Conservation (phyloP, 164 flowering plant species). For the Dillenia suffruticosa region DNA sequence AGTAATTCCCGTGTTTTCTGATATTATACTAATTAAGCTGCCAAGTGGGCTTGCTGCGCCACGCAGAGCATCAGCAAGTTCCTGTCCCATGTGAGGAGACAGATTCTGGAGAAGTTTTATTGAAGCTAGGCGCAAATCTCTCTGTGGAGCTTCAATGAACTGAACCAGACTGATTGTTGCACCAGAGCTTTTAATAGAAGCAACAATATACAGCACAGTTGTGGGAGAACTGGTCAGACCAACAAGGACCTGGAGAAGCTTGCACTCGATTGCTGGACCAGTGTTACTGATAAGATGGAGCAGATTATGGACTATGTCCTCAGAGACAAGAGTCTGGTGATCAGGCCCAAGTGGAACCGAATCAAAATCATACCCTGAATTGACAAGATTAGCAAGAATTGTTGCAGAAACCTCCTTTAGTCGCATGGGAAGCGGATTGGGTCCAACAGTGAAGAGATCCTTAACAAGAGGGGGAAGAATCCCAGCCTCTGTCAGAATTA, state of each 20-base stretch:
- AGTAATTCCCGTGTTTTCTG: conserved; percentile 57
- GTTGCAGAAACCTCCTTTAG: conserved; percentile 94
- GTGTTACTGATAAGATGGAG: conserved; percentile 96
- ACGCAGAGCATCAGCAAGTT: conserved; percentile 72
- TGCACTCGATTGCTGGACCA: conserved; percentile 91
- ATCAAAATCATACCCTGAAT: conserved; percentile 60
- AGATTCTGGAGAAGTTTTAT: conserved; percentile 80
- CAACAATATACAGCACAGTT: conserved; percentile 56
- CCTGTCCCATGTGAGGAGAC: conserved; percentile 83
- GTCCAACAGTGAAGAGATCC: conserved; percentile 79
- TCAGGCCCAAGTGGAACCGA: conserved; percentile 65
- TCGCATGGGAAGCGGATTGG: conserved; percentile 73
- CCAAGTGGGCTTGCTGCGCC: conserved; percentile 81
- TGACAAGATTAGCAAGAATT: conserved; percentile 83
- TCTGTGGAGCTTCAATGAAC: conserved; percentile 88
- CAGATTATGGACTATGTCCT: conserved; percentile 72
- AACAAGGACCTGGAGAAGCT: conserved; percentile 94
- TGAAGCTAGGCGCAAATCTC: conserved; percentile 76
- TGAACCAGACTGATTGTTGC: conserved; percentile 90
- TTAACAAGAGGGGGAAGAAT: conserved; percentile 85
- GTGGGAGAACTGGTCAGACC: conserved; percentile 72
- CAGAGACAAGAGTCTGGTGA: conserved; percentile 82
- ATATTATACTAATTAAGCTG: conserved; percentile 52
- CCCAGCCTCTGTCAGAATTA: conserved; percentile 71
- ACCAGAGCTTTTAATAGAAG: conserved; percentile 89